phyloP scores from a whole-genome alignment of 441 rosid genomes.

The Gossypium schwendimanii region DNA sequence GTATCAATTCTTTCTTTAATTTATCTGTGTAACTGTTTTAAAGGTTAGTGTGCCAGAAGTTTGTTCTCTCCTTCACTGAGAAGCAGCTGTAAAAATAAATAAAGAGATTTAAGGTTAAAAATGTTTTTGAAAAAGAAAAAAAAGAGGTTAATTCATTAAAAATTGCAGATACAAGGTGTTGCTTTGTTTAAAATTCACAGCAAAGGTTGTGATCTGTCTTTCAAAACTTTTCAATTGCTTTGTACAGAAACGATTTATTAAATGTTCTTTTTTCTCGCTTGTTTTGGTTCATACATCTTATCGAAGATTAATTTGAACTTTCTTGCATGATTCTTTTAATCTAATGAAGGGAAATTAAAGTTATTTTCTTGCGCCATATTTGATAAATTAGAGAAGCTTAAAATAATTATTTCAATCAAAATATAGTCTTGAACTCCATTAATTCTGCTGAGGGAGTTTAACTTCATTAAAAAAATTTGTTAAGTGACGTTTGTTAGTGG shows the following conservation, averaged over 20 bases:
- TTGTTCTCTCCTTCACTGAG: slow-evolving; percentile 20
- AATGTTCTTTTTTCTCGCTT: neutral
- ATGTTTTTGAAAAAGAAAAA: neutral
- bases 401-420: too few relatives aligned
- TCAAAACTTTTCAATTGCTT: slow-evolving; percentile 7
- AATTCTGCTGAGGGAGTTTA: too few relatives aligned
- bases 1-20: slow-evolving; percentile 50
- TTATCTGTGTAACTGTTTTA: slow-evolving; percentile 39
- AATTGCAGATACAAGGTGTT: slow-evolving; percentile 22
- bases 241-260: slow-evolving; percentile 27
- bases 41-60: slow-evolving; percentile 25
- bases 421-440: too few relatives aligned
- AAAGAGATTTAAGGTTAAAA: slow-evolving; percentile 16
- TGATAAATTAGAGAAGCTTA: too few relatives aligned
- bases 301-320: neutral
- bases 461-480: too few relatives aligned
- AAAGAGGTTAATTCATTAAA: slow-evolving; percentile 3
- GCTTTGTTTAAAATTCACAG: slow-evolving; percentile 13
- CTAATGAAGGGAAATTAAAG: too few relatives aligned
- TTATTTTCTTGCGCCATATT: too few relatives aligned
- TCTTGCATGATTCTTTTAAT: too few relatives aligned
- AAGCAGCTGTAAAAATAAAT: slow-evolving; percentile 41
- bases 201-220: slow-evolving; percentile 6
- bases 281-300: neutral
- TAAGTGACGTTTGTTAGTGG: too few relatives aligned